Base-by-base conservation (phyloP, 345 rosid species). In the Acer campestre region DNA sequence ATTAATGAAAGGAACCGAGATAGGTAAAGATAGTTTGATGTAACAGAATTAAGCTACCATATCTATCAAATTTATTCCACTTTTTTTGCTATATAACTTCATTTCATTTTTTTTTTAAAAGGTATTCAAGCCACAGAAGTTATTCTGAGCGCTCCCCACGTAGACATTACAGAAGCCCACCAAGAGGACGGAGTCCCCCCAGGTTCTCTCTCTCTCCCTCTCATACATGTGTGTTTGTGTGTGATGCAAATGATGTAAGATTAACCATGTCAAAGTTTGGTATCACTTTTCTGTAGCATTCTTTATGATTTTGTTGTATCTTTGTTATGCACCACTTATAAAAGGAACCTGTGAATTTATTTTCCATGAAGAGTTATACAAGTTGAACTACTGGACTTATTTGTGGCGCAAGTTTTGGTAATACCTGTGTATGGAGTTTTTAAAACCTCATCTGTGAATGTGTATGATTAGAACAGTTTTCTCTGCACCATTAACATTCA, bases 141-240 rank as follows among this genome's bases (percentile, higher is more conserved):
- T 86, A 88, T 73, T 76, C 87, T 27, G 87, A 86, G 59, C 91
- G 82, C 55, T 87, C 89, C 11, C 88, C 90, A 8, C 80, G 66
- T 12, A 81, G 92, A 74, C 89, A 87, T 61, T 80, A 85, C 80
- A 87, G 90, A 89, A 93, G 92, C 80, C 91, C 97, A 27, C 90
- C 83, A 23, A 92, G 97, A 81, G 89, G 87, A 80, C 84, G 89
- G 75, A 91, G 95, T 75, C 94, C 98, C 61, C 89, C 86, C n/a
- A 94, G 99, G 98, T 92, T 79, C 77, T 73, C 83, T 80, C 82
- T 71, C 29, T 20, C 64, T 13, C 71, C 13, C 8, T 53, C 58
- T 1, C 11, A 53, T 11, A 59, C 17, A 59, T 14, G 25, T 14
- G n/a, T 46, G 20, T 17, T 16, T 73, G 18, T 62, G 55, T 62